phyloP scores from a whole-genome alignment of 139 green algal genomes.

The Astrephomene gubernaculifera region DNA sequence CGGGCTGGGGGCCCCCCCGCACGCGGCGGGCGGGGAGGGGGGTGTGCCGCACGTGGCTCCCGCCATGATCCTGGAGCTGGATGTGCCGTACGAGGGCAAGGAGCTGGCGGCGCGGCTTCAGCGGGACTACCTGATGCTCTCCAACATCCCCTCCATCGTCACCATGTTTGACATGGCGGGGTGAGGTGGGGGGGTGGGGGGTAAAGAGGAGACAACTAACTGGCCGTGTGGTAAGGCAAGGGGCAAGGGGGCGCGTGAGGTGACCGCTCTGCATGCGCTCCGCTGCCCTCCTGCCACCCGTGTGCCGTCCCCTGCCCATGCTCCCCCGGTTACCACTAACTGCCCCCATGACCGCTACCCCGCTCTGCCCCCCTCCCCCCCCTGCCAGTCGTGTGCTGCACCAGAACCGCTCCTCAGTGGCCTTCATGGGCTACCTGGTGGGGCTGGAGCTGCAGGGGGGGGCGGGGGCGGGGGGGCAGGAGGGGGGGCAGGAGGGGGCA shows the following conservation, averaged over 20 bases:
- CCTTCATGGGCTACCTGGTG: slow-evolving; percentile 55
- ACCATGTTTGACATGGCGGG: slow-evolving; percentile 42
- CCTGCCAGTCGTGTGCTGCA: slow-evolving; percentile 44
- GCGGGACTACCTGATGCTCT: slow-evolving; percentile 50
- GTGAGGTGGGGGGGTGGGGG: neutral
- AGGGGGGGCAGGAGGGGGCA: too few relatives aligned
- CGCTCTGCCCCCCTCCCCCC: neutral
- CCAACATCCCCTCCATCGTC: slow-evolving; percentile 50
- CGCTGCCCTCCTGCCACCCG: neutral
- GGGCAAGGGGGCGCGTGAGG: neutral
- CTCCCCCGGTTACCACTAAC: neutral
- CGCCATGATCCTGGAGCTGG: slow-evolving; percentile 48
- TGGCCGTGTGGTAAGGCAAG: neutral
- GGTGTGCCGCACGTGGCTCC: neutral
- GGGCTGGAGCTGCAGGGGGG: neutral
- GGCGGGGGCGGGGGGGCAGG: too few relatives aligned
- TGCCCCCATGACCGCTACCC: too few relatives aligned
- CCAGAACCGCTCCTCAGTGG: slow-evolving; percentile 48
- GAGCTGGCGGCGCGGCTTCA: slow-evolving; percentile 50
- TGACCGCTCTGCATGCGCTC: neutral
- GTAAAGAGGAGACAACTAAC: too few relatives aligned
- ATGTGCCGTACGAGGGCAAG: slow-evolving; percentile 49
- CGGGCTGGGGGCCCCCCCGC: neutral
- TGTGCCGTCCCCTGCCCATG: neutral
- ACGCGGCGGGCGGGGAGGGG: neutral